Percentiles rank a stretch among this genome's conserved stretches.
phyloP scores from a whole-genome alignment of 2,329 filamentous ascomycete genomes.

The Cordyceps cicadae region DNA sequence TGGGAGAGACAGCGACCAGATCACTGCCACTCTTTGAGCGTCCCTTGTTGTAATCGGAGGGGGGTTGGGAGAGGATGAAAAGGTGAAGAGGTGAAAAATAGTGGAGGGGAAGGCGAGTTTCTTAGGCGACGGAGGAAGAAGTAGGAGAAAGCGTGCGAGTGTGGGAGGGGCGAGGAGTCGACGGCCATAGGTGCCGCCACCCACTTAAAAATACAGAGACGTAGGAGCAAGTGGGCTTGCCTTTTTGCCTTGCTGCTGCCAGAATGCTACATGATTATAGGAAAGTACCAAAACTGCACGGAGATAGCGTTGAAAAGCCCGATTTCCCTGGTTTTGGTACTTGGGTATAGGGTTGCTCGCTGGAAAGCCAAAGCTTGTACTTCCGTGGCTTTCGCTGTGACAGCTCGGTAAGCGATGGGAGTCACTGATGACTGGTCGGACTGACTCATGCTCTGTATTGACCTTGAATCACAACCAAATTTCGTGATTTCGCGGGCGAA shows the following conservation, averaged over 20 bases:
- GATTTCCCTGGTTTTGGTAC: neutral
- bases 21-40: constrained; percentile 34
- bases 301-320: constrained; percentile 3
- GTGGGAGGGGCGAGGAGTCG: neutral
- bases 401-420: constrained; percentile 1
- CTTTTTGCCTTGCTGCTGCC: neutral
- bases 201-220: neutral
- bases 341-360: neutral
- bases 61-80: constrained; percentile 19
- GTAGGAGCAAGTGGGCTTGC: neutral
- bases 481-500: neutral
- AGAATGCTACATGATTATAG: neutral
- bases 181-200: neutral
- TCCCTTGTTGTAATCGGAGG: constrained; percentile 23
- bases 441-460: constrained; percentile 1
- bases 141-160: neutral
- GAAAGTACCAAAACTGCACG: neutral
- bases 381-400: constrained; percentile 7
- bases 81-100: constrained; percentile 19
- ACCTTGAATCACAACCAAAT: neutral
- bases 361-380: neutral
- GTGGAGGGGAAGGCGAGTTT: constrained; percentile 16
- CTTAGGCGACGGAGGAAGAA: constrained; percentile 15
- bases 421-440: constrained; percentile 8
- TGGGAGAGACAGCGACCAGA: constrained; percentile 30